These are phyloP conservation scores for Suaeda aralocaspica DNA, from an alignment of 148 eudicot genomes.

Conservation along the genomic window DNA sequence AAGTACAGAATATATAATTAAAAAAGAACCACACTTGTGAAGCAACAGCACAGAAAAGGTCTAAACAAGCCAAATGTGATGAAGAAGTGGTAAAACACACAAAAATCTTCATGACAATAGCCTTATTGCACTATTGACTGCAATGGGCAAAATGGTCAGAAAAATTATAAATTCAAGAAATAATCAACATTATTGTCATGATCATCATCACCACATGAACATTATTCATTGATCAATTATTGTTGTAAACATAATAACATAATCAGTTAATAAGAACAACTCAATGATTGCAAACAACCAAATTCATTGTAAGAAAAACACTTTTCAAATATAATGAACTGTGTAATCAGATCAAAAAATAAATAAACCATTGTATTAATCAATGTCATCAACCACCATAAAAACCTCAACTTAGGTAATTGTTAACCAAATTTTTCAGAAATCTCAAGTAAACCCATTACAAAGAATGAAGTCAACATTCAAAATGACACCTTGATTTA, in stretches of 20 bases:
- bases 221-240: slow-evolving; percentile 9
- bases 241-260: too few relatives aligned
- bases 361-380: not conserved
- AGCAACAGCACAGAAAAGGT: not conserved
- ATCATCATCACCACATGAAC: slow-evolving; percentile 13
- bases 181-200: not conserved
- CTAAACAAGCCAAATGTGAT: slow-evolving; percentile 7
- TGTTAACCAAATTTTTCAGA: not conserved
- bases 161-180: not conserved
- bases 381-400: slow-evolving; percentile 2
- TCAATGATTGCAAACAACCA: not conserved
- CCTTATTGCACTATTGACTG: not conserved
- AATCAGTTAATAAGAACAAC: not conserved
- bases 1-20: not conserved
- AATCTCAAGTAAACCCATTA: not conserved
- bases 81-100: not conserved
- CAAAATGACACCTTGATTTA: not conserved
- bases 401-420: not conserved
- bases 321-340: slow-evolving; percentile 1
- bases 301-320: slow-evolving; percentile 11
- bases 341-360: too few relatives aligned
- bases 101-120: not conserved
- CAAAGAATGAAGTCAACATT: slow-evolving; percentile 8
- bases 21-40: not conserved
- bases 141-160: not conserved